These are phyloP conservation scores for Rhodotorula sp. DNA, from an alignment of 1,284 basidiomycete genomes.

Conservation along the genomic window DNA sequence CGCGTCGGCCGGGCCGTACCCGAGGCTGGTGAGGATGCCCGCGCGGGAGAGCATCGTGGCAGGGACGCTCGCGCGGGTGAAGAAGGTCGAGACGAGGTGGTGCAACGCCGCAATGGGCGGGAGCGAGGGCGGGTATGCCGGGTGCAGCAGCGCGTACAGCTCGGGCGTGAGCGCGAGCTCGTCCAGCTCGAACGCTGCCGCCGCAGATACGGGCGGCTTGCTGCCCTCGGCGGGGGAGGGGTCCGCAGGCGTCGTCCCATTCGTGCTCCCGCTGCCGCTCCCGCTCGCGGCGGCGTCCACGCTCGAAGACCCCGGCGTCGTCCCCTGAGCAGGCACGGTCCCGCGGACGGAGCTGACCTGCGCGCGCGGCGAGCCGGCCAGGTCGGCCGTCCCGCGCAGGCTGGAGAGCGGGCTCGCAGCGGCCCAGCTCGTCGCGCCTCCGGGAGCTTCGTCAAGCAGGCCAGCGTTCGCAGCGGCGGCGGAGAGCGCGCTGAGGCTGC, in stretches of 20 bases:
- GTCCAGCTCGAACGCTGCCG: slow-evolving; percentile 4
- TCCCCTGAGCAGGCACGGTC: neutral
- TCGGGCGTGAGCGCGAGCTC: slow-evolving; percentile 26
- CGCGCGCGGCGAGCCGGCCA: neutral
- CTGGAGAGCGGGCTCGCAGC: neutral
- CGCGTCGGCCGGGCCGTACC: slow-evolving; percentile 15
- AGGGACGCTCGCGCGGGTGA: slow-evolving; percentile 34
- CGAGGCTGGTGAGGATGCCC: slow-evolving; percentile 21
- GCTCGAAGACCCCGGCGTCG: neutral
- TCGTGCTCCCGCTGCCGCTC: slow-evolving; percentile 13
- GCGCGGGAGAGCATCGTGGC: slow-evolving; percentile 31
- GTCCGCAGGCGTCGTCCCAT: slow-evolving; percentile 2
- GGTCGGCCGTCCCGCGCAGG: slow-evolving; percentile 1
- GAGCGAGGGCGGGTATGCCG: slow-evolving; percentile 27
- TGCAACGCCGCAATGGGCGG: slow-evolving; percentile 23
- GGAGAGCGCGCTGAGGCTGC: neutral
- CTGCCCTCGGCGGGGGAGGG: no score
- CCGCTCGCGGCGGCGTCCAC: no score
- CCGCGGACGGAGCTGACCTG: neutral
- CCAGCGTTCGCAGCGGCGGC: neutral
- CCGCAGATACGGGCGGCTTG: neutral
- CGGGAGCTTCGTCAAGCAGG: neutral
- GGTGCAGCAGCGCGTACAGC: slow-evolving; percentile 31
- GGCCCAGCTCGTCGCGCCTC: neutral
- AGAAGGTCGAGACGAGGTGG: slow-evolving; percentile 38